These are phyloP conservation scores for Neltuma alba DNA, from an alignment of 306 rosid genomes.

Conservation along the genomic window DNA sequence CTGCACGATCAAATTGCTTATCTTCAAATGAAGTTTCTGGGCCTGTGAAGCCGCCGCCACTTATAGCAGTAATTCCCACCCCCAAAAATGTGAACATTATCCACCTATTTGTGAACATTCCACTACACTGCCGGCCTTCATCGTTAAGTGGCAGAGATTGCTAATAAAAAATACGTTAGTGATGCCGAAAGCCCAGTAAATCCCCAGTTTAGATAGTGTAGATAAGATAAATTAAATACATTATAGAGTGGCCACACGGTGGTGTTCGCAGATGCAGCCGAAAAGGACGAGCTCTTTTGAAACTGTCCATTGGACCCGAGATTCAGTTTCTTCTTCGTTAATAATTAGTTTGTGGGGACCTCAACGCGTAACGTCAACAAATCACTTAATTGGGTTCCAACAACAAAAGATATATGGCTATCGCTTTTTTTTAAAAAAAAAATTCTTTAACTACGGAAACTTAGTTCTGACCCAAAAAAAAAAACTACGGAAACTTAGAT, in stretches of 20 bases:
- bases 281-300: not conserved
- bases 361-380: not conserved
- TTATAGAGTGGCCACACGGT: conserved; percentile 18
- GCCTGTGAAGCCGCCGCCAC: not conserved
- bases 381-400: conserved; percentile 9
- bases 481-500: not conserved
- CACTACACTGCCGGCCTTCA: not conserved
- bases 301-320: not conserved
- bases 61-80: conserved; percentile 9
- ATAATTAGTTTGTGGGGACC: conserved; percentile 20
- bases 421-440: not conserved
- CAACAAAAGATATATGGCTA: not conserved
- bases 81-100: not conserved
- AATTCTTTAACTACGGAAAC: not conserved
- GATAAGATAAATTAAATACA: conserved; percentile 11
- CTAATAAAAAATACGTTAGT: not conserved
- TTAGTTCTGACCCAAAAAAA: no score
- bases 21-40: not conserved
- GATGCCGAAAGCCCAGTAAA: not conserved
- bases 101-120: not conserved
- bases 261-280: conserved; percentile 27
- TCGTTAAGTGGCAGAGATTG: not conserved
- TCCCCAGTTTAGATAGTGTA: not conserved
- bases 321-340: conserved; percentile 10
- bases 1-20: not conserved